Base-by-base conservation (phyloP, 441 rosid genomes). In the Erodium chrysanthum region DNA sequence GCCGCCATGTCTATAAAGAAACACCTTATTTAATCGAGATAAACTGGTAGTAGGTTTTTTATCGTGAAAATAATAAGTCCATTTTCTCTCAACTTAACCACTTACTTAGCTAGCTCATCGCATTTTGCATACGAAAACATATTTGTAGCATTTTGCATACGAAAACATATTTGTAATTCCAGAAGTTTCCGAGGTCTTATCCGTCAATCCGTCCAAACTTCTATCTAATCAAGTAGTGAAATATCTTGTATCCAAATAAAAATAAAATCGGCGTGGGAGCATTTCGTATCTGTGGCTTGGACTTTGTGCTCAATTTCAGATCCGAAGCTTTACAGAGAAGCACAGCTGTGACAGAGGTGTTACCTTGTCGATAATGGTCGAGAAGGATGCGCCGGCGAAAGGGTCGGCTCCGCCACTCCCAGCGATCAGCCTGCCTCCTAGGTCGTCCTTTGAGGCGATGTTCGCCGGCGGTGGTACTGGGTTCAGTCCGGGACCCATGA, bases 401-500 rank as follows among this genome's bases (percentile, higher is more conserved):
- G 31, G 84, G 23, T 60, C 78, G n/a, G 52, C 75, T 21, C 71
- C 80, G 10, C 25, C 84, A 33, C 81, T 88, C 1, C 88, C 96
- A 0, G 81, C 84, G 65, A 77, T 92, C 15, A 67, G 84, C 12
- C 90, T 86, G 42, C 96, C 96, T 2, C 89, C 93, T 4, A 83
- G 92, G 48, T 78, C 88, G 6, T 85, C 87, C 8, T 68, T 65
- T 8, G 96, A 85, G 65, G 66, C 85, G 27, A 23, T 84, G 18
- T 78, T 84, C 71, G 71, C 67, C 70, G 75, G 73, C 59, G 89
- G 84, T 71, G 33, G 77, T 64, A 15, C 65, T 78, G 73, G 95
- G 89, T 88, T 88, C 66, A 92, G 96, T 17, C 98, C 96, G n/a
- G 96, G 98, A 8, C 96, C 96, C 44, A 88, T 90, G 92, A 88